Evolutionary conservation across 331 rosid genomes (phyloP).

Genomic region (Pyracantha coccinea): DNA sequence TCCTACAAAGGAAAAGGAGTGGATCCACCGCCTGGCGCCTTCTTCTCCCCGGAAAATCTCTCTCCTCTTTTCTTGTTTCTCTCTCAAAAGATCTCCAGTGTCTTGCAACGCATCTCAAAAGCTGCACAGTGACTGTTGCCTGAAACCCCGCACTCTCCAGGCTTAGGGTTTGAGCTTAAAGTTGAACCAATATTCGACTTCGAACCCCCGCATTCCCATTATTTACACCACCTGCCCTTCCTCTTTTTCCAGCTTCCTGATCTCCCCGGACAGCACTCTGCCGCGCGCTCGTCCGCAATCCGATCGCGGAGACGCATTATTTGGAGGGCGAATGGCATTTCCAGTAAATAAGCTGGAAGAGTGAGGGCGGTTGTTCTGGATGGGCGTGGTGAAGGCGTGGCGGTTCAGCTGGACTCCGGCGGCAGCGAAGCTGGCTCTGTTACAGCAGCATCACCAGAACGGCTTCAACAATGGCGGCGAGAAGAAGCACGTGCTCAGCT

Average conservation of each 20-base stretch:
- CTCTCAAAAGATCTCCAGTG: neutral
- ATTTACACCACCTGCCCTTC: neutral
- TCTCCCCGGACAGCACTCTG: neutral
- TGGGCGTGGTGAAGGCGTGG: conserved; percentile 60
- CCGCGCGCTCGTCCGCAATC: neutral
- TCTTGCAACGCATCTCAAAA: neutral
- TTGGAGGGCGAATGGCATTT: conserved; percentile 17
- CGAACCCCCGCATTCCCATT: neutral
- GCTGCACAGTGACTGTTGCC: neutral
- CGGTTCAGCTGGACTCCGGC: conserved; percentile 49
- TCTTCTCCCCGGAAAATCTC: too few species aligned
- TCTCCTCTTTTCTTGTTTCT: neutral
- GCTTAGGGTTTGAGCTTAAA: neutral
- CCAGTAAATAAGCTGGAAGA: conserved; percentile 17
- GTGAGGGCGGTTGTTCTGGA: conserved; percentile 30
- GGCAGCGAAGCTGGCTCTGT: conserved; percentile 63
- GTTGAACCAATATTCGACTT: neutral
- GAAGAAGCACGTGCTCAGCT: conserved; percentile 23
- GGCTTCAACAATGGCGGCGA: conserved; percentile 1
- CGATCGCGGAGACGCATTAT: neutral
- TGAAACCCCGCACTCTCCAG: neutral
- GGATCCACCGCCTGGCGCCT: too few species aligned
- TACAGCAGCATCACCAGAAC: conserved; percentile 35
- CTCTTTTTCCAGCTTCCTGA: neutral
- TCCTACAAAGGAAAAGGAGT: too few species aligned